Evolutionary conservation across 1,284 basidiomycete genomes (phyloP), one percentile per base, ranked within the genome.

Genomic region (Marasmius sp.): DNA sequence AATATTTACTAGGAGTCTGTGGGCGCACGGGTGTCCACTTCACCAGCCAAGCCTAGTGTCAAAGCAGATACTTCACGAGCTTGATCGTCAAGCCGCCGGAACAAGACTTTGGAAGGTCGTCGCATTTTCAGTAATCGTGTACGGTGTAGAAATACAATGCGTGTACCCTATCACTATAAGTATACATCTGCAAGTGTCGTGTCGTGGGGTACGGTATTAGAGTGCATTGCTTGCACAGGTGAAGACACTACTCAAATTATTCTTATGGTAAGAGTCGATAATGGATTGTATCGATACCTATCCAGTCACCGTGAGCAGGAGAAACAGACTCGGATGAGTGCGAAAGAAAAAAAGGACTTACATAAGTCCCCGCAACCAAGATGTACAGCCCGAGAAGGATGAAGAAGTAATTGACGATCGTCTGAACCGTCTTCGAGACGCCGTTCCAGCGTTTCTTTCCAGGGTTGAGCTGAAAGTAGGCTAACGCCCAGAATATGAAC

Each of bases 401-500:
- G 43, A 80, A 68, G 58, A 70, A 70, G 58, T 77, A 78, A 65
- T 81, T 81, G 57, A 79, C 51, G 18, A 76, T 11, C 12, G 79
- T 80, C 68, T 81, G 78, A 8, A 71, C 51, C 12, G 70, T 72
- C 48, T 76, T 72, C 59, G 71, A 66, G 0, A 63, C 59, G 11
- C 77, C 74, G 8, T 64, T 67, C 80, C 80, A 81, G 59, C 72
- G 73, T 57, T 63, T 60, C 37, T 70, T 66, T 6, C 73, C 74
- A 0, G 79, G 79, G 64, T 79, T 71, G 36, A 81, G 67, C 20
- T 74, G 68, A 11, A 81, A 66, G 69, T 81, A 81, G 3, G 79
- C 79, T 76, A 81, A 76, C 7, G 75, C 79, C 80, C 79, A 81
- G 72, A 78, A 80, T 43, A 79, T 79, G 67, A 79, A 79, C 1